Evolutionary conservation across 768 basidiomycete species (phyloP).

Genomic region (Strobilomyces dryophilus): DNA sequence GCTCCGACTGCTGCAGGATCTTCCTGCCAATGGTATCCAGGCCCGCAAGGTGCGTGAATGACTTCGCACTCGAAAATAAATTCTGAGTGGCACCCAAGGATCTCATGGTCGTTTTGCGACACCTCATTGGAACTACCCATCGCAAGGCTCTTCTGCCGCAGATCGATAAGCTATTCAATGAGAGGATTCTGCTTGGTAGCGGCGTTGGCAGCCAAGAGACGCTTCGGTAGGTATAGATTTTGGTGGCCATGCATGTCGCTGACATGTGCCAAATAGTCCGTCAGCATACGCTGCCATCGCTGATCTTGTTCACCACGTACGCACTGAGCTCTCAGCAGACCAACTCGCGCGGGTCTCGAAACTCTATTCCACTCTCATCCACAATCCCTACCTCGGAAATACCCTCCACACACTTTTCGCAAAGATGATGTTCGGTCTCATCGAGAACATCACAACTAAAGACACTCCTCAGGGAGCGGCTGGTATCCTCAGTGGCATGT

Average conservation of each 20-base stretch:
- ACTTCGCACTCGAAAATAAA: not conserved
- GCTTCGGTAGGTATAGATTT: slow-evolving; percentile 50
- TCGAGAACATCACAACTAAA: slow-evolving; percentile 78
- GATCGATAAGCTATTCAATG: slow-evolving; percentile 87
- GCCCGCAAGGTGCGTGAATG: slow-evolving; percentile 63
- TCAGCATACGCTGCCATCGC: slow-evolving; percentile 85
- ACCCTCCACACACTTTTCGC: slow-evolving; percentile 86
- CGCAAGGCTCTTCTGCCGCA: slow-evolving; percentile 75
- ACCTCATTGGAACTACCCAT: slow-evolving; percentile 77
- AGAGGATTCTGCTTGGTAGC: slow-evolving; percentile 82
- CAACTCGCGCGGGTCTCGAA: slow-evolving; percentile 79
- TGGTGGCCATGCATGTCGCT: not conserved
- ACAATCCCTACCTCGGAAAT: slow-evolving; percentile 78
- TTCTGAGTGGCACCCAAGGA: slow-evolving; percentile 48
- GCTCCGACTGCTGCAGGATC: slow-evolving; percentile 88
- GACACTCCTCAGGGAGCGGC: slow-evolving; percentile 66
- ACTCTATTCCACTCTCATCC: slow-evolving; percentile 83
- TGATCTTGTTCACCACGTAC: slow-evolving; percentile 90
- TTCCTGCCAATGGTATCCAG: slow-evolving; percentile 78
- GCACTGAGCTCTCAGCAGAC: slow-evolving; percentile 68
- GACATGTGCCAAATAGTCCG: slow-evolving; percentile 43
- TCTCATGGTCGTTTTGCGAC: slow-evolving; percentile 86
- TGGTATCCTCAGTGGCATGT: slow-evolving; percentile 65
- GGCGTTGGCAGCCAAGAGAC: slow-evolving; percentile 83
- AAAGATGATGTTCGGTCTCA: slow-evolving; percentile 88